These are phyloP conservation scores for Purpureocillium takamizusanense DNA, from an alignment of 2,329 filamentous ascomycete genomes.

Conservation along the genomic window DNA sequence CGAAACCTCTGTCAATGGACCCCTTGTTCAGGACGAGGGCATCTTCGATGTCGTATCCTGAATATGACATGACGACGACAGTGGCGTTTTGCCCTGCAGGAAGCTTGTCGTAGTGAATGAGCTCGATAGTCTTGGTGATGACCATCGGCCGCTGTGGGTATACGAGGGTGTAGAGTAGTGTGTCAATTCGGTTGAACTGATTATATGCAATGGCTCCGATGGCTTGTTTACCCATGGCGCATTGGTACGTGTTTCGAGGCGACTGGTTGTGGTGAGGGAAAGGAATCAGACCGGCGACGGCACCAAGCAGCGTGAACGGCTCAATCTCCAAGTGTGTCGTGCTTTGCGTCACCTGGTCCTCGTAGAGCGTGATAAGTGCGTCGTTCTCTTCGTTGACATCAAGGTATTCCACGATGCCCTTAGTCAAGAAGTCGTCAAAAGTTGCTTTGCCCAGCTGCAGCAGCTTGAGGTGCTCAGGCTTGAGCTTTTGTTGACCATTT, in stretches of 20 bases:
- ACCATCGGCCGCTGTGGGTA: conserved; percentile 98
- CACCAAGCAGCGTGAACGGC: conserved; percentile 91
- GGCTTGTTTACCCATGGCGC: conserved; percentile 99
- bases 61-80: conserved; percentile 98
- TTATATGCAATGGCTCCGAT: conserved; percentile 98
- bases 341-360: conserved; percentile 69
- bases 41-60: conserved; percentile 98
- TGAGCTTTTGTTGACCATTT: conserved; percentile 74
- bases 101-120: conserved; percentile 94
- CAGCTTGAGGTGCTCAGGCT: conserved; percentile 66
- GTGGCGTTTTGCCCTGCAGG: conserved; percentile 95
- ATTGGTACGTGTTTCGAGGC: conserved; percentile 96
- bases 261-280: conserved; percentile 99
- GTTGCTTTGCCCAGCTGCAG: conserved; percentile 75
- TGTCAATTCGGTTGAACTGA: conserved; percentile 95
- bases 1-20: conserved; percentile 89
- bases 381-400: conserved; percentile 99
- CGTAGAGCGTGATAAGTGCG: conserved; percentile 82
- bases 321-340: conserved; percentile 97
- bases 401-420: conserved; percentile 89
- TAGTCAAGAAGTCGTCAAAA: conserved; percentile 89
- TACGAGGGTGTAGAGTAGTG: conserved; percentile 89
- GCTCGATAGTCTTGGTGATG: conserved; percentile 90
- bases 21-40: conserved; percentile 94
- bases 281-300: conserved; percentile 90